Base-by-base conservation (phyloP, 768 basidiomycete genomes). In the Boletus sp. region DNA sequence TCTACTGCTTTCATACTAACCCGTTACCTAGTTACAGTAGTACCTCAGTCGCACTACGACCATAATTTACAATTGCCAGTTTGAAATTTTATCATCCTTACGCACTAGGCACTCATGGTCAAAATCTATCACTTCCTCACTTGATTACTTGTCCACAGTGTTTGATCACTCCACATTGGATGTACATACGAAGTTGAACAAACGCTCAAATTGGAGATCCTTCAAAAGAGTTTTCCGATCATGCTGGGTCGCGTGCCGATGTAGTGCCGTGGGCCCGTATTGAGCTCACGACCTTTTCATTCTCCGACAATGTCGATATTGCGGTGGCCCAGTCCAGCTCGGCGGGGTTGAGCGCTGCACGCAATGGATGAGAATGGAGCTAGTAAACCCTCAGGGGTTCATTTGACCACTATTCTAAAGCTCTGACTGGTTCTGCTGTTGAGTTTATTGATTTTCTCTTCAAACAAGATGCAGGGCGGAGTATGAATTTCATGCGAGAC, bases 11-110 rank as follows among this genome's bases (percentile, higher is more conserved):
- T 27, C 44, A 19, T 46, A 25, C 25, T 25, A 33, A 23, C 57
- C 33, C 52, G 48, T 34, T 32, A 42, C 59, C 47, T 54, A 17
- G 61, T 66, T 59, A 59, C 57, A 43, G 5, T 27, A 30, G 27
- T 27, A 17, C 29, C 37, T 5, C 17, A 29, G n/a, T 30, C 15
- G 25, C 13, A 13, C 19, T 11, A 44, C n/a, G 15, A 43, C 25
- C 4, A 15, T 6, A 25, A 17, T 43, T 17, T 17, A 43, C 17
- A 15, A 8, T 27, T 17, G 10, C 23, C 47, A 23, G 46, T 47
- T 23, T 34, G 33, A 46, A 32, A 45, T 3, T 7, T 45, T n/a
- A 14, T 8, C 3, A 19, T n/a, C n/a, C 25, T 13, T 42, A 25
- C 41, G 17, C 39, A 21, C 39, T 5, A 42, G n/a, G 27, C 29